Conservation (phyloP, 257 asterid genomes). For the Solanum pennellii region DNA sequence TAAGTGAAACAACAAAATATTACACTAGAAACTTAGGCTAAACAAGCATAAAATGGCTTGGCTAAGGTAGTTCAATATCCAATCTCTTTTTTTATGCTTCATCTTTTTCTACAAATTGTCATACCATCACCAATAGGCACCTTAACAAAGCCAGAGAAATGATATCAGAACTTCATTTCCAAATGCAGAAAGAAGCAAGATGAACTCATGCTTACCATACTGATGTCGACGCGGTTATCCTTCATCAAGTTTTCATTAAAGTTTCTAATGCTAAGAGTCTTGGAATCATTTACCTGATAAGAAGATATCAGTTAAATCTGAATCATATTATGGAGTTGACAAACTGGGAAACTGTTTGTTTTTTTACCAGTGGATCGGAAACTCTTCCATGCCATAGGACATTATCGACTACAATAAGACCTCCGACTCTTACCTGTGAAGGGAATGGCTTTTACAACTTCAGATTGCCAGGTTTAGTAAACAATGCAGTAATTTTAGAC, state of each 20-base stretch:
- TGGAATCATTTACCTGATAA: conserved; percentile 53
- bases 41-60: neutral
- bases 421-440: conserved; percentile 71
- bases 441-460: neutral
- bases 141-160: conserved; percentile 5
- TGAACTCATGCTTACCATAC: conserved; percentile 57
- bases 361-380: conserved; percentile 68
- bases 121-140: conserved; percentile 89
- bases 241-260: conserved; percentile 58
- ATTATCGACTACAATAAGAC: conserved; percentile 79
- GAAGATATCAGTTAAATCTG: neutral
- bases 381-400: conserved; percentile 97
- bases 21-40: neutral
- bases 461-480: neutral
- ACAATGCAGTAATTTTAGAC: neutral
- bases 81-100: neutral
- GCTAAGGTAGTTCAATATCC: neutral
- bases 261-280: conserved; percentile 55
- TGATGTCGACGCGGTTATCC: conserved; percentile 71
- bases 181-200: neutral
- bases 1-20: neutral
- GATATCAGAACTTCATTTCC: neutral
- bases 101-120: conserved; percentile 66
- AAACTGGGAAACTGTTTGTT: neutral
- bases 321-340: neutral